phyloP scores from a whole-genome alignment of 2,329 filamentous ascomycete genomes.

The Endocalyx cinctus region DNA sequence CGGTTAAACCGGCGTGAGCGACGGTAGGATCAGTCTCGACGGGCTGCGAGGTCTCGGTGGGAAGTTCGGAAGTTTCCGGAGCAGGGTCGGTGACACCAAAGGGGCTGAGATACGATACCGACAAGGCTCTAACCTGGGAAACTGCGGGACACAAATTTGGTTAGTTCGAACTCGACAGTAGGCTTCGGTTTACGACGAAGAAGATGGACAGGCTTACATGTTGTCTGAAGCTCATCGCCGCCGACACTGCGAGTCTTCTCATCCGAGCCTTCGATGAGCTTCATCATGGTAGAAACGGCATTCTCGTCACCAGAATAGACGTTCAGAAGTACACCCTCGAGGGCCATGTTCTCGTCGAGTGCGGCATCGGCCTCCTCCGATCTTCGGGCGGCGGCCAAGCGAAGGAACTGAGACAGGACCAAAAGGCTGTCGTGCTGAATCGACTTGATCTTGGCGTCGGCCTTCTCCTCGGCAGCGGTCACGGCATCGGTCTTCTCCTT shows the following conservation, averaged over 20 bases:
- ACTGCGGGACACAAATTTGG: no score
- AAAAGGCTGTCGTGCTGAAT: constrained; percentile 62
- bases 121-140: constrained; percentile 53
- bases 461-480: constrained; percentile 51
- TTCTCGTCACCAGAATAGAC: constrained; percentile 75
- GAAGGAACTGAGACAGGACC: constrained; percentile 72
- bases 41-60: constrained; percentile 26
- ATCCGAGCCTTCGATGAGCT: constrained; percentile 67
- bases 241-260: constrained; percentile 63
- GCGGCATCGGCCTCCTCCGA: constrained; percentile 61
- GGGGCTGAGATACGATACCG: constrained; percentile 44
- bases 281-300: constrained; percentile 70
- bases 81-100: no score
- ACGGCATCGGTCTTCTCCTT: constrained; percentile 51
- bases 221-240: constrained; percentile 61
- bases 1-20: constrained; percentile 61
- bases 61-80: constrained; percentile 25
- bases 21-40: constrained; percentile 61
- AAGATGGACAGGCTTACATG: constrained; percentile 53
- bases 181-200: no score
- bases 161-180: no score
- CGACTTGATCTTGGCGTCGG: constrained; percentile 48
- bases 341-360: constrained; percentile 70
- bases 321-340: constrained; percentile 73
- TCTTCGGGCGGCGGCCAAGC: constrained; percentile 71